Conservation (phyloP, 139 green algal genomes). For the Nannochloris sp. region DNA sequence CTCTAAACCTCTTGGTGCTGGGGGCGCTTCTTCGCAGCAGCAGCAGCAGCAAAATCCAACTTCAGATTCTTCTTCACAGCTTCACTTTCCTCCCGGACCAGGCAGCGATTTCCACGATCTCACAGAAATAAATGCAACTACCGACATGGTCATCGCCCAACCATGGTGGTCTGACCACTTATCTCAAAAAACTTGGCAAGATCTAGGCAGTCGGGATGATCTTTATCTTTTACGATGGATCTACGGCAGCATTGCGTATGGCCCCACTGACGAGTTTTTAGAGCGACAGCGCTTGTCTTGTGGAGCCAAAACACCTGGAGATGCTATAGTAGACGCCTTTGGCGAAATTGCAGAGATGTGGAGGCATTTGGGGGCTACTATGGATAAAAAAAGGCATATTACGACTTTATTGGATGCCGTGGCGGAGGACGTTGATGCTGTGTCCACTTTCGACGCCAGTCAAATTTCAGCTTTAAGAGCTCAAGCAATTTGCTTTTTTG, state of each 20-base stretch:
- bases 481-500: slow-evolving; percentile 49
- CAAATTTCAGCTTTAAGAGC: slow-evolving; percentile 20
- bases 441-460: slow-evolving; percentile 23
- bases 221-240: slow-evolving; percentile 56
- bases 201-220: background rate
- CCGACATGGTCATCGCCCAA: slow-evolving; percentile 30
- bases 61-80: too few relatives aligned
- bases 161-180: slow-evolving; percentile 65
- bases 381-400: slow-evolving; percentile 27
- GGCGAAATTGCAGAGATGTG: slow-evolving; percentile 53
- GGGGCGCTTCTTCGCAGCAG: too few relatives aligned
- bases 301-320: slow-evolving; percentile 21
- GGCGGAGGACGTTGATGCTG: slow-evolving; percentile 21
- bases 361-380: slow-evolving; percentile 44
- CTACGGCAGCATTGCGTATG: slow-evolving; percentile 57
- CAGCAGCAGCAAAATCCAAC: background rate
- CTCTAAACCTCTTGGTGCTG: too few relatives aligned
- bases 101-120: too few relatives aligned
- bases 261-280: slow-evolving; percentile 23
- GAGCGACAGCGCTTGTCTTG: slow-evolving; percentile 23
- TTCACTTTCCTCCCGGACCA: too few relatives aligned
- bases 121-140: background rate
- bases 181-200: background rate
- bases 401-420: slow-evolving; percentile 16
- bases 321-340: slow-evolving; percentile 44